A percentile compares a stretch with the other conserved stretches of the same genome.
Evolutionary conservation across 805 yeast species (phyloP).

Genomic region (Wickerhamomyces chambardii): DNA sequence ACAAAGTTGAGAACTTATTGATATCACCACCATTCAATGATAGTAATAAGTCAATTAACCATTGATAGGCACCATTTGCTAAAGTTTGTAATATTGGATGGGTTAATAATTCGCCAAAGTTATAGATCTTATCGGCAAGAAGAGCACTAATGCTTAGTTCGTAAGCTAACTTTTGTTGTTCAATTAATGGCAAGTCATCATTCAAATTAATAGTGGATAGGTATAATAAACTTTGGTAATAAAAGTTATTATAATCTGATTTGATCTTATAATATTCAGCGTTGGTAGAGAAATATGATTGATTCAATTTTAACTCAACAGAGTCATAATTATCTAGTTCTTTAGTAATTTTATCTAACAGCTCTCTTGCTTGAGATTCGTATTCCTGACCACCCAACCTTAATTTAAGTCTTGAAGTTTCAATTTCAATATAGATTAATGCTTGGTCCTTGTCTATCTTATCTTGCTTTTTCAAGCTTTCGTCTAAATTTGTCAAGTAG

Average conservation of each 20-base stretch:
- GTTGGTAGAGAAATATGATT: slow-evolving; percentile 75
- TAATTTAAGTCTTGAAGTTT: slow-evolving; percentile 66
- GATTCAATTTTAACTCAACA: slow-evolving; percentile 57
- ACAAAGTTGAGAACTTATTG: slow-evolving; percentile 46
- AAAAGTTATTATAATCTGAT: slow-evolving; percentile 74
- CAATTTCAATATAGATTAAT: slow-evolving; percentile 48
- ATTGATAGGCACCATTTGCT: slow-evolving; percentile 37
- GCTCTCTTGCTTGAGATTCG: slow-evolving; percentile 52
- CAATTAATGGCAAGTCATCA: slow-evolving; percentile 26
- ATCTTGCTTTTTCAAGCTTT: slow-evolving; percentile 33
- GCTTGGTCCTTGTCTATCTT: slow-evolving; percentile 42
- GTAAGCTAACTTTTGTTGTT: slow-evolving; percentile 46
- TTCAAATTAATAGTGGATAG: slow-evolving; percentile 61
- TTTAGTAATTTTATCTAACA: slow-evolving; percentile 52
- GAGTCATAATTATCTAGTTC: slow-evolving; percentile 49
- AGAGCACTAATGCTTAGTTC: slow-evolving; percentile 83
- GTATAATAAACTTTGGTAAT: slow-evolving; percentile 73
- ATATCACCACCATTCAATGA: slow-evolving; percentile 77
- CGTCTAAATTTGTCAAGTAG: slow-evolving; percentile 34
- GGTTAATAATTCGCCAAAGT: slow-evolving; percentile 89
- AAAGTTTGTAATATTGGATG: slow-evolving; percentile 70
- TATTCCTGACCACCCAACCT: slow-evolving; percentile 31
- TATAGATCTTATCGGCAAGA: slow-evolving; percentile 85
- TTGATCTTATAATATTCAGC: slow-evolving; percentile 68
- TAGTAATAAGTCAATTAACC: slow-evolving; percentile 67